Evolutionary conservation across 495 filamentous ascomycete species (phyloP).

Genomic region (Annulohypoxylon moriforme): DNA sequence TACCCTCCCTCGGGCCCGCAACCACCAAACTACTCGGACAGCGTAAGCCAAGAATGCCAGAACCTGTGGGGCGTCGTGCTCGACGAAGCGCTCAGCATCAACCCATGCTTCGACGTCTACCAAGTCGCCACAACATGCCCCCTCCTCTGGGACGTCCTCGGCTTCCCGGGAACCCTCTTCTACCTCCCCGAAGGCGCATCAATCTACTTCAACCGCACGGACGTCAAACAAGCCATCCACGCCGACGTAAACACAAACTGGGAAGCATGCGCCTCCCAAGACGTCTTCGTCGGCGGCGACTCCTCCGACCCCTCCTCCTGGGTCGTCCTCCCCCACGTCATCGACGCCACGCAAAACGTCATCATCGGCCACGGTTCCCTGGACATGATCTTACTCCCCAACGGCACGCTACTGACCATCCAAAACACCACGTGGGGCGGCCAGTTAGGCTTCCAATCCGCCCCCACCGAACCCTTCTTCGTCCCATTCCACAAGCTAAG

Average conservation of each 20-base stretch:
- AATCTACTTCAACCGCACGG: constrained; percentile 82
- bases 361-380: constrained; percentile 77
- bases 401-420: constrained; percentile 77
- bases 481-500: constrained; percentile 69
- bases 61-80: constrained; percentile 61
- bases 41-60: constrained; percentile 59
- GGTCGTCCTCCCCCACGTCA: constrained; percentile 73
- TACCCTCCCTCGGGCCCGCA: constrained; percentile 75
- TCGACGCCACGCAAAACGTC: constrained; percentile 76
- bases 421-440: constrained; percentile 91
- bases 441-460: constrained; percentile 71
- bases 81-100: constrained; percentile 67
- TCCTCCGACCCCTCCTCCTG: constrained; percentile 64
- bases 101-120: constrained; percentile 87
- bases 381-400: constrained; percentile 70
- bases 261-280: constrained; percentile 65
- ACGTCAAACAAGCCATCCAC: constrained; percentile 79
- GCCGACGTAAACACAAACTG: constrained; percentile 69
- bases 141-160: constrained; percentile 77
- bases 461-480: constrained; percentile 69
- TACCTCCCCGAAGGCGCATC: constrained; percentile 65
- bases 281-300: constrained; percentile 70
- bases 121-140: constrained; percentile 82
- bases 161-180: constrained; percentile 69
- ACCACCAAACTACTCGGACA: constrained; percentile 54